phyloP scores from a whole-genome alignment of 1,284 basidiomycete genomes.

The Trametes versicolor region DNA sequence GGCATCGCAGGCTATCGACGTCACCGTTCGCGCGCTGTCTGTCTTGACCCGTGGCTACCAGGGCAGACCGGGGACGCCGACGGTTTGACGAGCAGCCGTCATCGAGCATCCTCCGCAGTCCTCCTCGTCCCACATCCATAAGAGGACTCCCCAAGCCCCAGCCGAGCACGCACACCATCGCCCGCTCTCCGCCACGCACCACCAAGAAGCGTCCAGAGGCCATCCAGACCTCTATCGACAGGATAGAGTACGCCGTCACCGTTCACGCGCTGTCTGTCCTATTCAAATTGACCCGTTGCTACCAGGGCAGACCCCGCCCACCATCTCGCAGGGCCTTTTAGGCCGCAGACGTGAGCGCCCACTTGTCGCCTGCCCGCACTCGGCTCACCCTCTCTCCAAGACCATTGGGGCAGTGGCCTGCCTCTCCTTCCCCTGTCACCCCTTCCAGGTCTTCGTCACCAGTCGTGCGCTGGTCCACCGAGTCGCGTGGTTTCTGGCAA shows the following conservation, averaged over 20 bases:
- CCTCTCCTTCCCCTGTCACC: constrained; percentile 22
- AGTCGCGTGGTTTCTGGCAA: constrained; percentile 50
- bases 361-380: background rate
- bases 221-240: constrained; percentile 20
- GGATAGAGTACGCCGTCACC: constrained; percentile 34
- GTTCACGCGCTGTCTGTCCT: constrained; percentile 17
- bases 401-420: constrained; percentile 21
- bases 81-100: background rate
- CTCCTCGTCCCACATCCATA: constrained; percentile 1
- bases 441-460: constrained; percentile 7
- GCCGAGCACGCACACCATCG: background rate
- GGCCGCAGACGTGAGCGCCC: constrained; percentile 63
- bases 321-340: constrained; percentile 67
- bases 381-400: constrained; percentile 14
- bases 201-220: constrained; percentile 26
- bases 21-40: no score
- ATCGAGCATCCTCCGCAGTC: constrained; percentile 4
- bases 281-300: constrained; percentile 23
- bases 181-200: constrained; percentile 14
- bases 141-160: background rate
- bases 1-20: background rate
- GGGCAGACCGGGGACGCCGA: background rate
- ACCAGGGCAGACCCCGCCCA: constrained; percentile 62
- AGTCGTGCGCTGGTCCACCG: constrained; percentile 34
- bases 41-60: no score